Percentiles rank a stretch among this genome's conserved stretches.
These are phyloP conservation scores for Leptodermis oblonga DNA, from an alignment of 257 asterid genomes.

Conservation along the genomic window DNA sequence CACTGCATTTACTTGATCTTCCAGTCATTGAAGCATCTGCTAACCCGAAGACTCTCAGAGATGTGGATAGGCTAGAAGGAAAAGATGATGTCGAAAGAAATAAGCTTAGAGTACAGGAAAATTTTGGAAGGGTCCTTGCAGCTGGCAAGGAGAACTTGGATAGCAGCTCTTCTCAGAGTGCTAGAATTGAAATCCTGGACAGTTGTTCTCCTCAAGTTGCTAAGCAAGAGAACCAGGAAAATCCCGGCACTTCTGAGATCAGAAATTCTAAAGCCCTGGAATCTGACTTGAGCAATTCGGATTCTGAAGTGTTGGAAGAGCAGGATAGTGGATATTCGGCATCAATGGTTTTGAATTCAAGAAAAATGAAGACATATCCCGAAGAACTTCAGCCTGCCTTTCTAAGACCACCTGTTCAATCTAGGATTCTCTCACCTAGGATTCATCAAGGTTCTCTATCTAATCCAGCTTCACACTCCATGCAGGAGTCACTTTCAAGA, in stretches of 20 bases:
- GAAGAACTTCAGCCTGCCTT: slow-evolving; percentile 29
- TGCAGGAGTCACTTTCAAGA: slow-evolving; percentile 40
- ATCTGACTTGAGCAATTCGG: slow-evolving; percentile 15
- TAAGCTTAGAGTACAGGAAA: slow-evolving; percentile 29
- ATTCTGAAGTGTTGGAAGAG: not conserved
- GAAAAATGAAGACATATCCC: slow-evolving; percentile 19
- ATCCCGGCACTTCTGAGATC: not conserved
- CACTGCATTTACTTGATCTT: slow-evolving; percentile 25
- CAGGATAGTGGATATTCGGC: not conserved
- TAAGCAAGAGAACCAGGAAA: slow-evolving; percentile 15
- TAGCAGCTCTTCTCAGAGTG: slow-evolving; percentile 15
- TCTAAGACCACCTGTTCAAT: slow-evolving; percentile 35
- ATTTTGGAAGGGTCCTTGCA: slow-evolving; percentile 21
- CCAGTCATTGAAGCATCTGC: slow-evolving; percentile 40
- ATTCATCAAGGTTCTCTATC: slow-evolving; percentile 24
- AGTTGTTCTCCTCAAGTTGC: slow-evolving; percentile 16
- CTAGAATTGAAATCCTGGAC: slow-evolving; percentile 4
- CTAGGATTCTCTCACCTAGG: slow-evolving; percentile 34
- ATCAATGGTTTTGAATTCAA: not conserved
- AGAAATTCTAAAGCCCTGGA: slow-evolving; percentile 16
- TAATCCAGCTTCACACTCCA: slow-evolving; percentile 28
- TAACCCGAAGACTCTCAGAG: slow-evolving; percentile 35
- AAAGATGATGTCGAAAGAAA: slow-evolving; percentile 30
- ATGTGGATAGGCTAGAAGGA: slow-evolving; percentile 34
- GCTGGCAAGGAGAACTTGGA: slow-evolving; percentile 23